Conservation (phyloP, 768 basidiomycete genomes). For the Hysterangium stoloniferum region DNA sequence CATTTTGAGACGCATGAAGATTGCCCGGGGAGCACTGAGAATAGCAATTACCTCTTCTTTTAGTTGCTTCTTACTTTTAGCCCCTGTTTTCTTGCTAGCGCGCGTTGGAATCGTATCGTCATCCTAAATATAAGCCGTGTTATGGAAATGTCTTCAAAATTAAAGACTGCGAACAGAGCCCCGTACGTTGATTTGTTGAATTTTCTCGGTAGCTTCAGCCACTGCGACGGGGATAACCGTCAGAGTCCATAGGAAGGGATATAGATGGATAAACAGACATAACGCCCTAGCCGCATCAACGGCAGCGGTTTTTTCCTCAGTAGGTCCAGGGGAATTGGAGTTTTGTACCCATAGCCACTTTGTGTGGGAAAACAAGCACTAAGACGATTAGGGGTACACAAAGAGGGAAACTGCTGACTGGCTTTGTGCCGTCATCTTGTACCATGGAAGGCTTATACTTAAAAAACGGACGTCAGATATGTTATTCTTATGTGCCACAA, state of each 20-base stretch:
- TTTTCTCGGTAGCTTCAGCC: constrained; percentile 44
- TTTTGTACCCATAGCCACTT: constrained; percentile 66
- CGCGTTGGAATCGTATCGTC: constrained; percentile 58
- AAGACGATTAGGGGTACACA: not conserved
- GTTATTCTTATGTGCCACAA: not conserved
- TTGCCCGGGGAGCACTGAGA: not conserved
- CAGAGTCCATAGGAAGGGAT: not conserved
- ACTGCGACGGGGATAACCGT: constrained; percentile 31
- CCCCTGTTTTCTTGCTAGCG: constrained; percentile 63
- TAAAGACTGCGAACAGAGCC: not conserved
- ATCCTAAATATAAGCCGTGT: constrained; percentile 32
- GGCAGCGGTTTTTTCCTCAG: constrained; percentile 25
- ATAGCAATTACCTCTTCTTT: constrained; percentile 50
- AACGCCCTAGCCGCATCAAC: constrained; percentile 37
- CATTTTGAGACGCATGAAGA: not conserved
- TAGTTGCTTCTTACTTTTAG: constrained; percentile 67
- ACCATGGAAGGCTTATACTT: constrained; percentile 75
- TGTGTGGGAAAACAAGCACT: not conserved
- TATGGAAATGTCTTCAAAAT: not conserved
- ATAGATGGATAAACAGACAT: constrained; percentile 27
- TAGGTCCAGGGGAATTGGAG: not conserved
- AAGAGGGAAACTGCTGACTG: constrained; percentile 35
- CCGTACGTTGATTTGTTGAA: constrained; percentile 54
- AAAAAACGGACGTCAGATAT: constrained; percentile 7
- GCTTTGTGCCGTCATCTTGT: constrained; percentile 68